Percentiles rank a stretch among this genome's conserved stretches.
Conservation (phyloP, 2,329 filamentous ascomycete genomes). For the Gremmenia infestans region DNA sequence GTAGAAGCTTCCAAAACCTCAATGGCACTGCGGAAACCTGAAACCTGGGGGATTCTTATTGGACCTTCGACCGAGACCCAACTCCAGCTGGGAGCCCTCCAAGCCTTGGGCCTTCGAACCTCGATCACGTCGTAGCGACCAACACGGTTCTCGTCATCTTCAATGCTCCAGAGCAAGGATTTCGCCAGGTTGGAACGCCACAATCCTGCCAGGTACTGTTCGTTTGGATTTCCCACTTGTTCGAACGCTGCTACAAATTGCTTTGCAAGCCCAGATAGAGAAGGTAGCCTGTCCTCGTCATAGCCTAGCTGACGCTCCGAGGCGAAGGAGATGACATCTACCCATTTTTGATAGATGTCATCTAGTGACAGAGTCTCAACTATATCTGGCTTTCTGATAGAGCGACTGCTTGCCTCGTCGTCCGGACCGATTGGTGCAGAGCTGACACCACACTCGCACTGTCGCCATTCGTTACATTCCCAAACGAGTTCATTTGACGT, state of each 20-base stretch:
- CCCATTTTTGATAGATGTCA: not conserved
- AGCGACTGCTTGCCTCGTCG: no score
- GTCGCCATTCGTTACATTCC: not conserved
- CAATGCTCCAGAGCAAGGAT: not conserved
- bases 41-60: no score
- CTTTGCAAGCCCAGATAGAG: not conserved
- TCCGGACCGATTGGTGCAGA: no score
- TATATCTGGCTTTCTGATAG: not conserved
- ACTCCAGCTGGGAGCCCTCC: not conserved
- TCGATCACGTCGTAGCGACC: not conserved
- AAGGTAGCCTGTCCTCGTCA: not conserved
- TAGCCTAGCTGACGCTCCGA: not conserved
- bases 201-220: not conserved
- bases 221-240: not conserved
- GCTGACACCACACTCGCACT: not conserved
- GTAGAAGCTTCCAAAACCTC: no score
- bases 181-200: not conserved
- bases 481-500: not conserved
- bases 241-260: not conserved
- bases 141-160: not conserved
- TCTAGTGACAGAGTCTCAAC: not conserved
- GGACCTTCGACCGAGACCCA: not conserved
- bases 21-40: no score
- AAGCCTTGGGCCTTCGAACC: no score
- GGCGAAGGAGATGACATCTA: not conserved